Evolutionary conservation across 345 rosid genomes (phyloP), one percentile per base, ranked within the genome.

Genomic region (Raphanus raphanistrum): DNA sequence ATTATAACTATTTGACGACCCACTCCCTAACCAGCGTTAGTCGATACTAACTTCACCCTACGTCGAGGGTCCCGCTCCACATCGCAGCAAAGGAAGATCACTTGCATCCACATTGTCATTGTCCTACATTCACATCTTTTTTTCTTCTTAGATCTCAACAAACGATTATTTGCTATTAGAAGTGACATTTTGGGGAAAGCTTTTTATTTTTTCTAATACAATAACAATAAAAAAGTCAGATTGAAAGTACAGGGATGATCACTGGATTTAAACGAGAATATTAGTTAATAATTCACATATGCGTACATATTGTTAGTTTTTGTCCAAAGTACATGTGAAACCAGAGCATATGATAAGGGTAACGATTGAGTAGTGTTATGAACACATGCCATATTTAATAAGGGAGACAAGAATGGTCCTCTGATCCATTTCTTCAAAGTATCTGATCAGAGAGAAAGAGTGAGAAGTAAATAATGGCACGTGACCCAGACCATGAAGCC

Each of bases 401-500:
- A 65, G 76, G 72, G 76, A 58, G 81, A 78, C 81, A 78, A 66
- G 68, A 72, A 72, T 50, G 81, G 81, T 78, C 76, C 68, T 78
- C 72, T 71, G 72, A 72, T 78, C 81, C 61, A 66, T 78, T 55
- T 63, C 45, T 72, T 72, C 64, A 59, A 71, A 33, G 33, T 35
- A 12, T 58, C 64, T 71, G 72, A 71, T 69, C 72, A 71, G 50
- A 79, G 79, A 73, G 60, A 68, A 65, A 67, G 77, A 62, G 76
- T 74, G 72, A 28, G 83, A 84, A 90, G 89, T 77, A 50, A 85
- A 84, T 84, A 77, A 60, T 71, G 88, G 89, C 92, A 87, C 87
- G 89, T 84, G 92, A 88, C 84, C 48, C 60, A 11, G 79, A 66
- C 76, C 70, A 52, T n/a, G 58, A 52, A 52, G 58, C 58, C 82